Percentiles rank a stretch among this genome's conserved stretches.
Conservation (phyloP, 257 asterid species). For the Cynanchum wilfordii region DNA sequence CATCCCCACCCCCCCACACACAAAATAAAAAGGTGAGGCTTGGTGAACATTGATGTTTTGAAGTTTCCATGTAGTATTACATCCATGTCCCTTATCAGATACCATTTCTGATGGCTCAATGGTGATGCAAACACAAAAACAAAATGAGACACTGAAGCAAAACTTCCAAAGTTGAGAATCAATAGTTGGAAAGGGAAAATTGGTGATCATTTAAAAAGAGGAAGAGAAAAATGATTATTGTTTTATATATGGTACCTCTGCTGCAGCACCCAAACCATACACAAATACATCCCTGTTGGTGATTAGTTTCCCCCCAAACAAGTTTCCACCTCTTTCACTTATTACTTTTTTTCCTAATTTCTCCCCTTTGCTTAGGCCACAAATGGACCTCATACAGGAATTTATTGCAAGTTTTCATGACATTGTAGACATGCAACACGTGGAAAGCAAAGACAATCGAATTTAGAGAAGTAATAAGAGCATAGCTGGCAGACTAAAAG, state of each 20-base stretch:
- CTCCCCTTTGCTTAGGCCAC: not conserved
- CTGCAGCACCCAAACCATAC: not conserved
- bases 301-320: not conserved
- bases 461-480: slow-evolving; percentile 16
- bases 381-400: not conserved
- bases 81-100: not conserved
- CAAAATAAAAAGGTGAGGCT: not conserved
- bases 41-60: not conserved
- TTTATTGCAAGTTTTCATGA: not conserved
- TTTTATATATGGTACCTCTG: not conserved
- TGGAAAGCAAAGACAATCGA: not conserved
- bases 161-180: not conserved
- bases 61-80: not conserved
- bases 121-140: not conserved
- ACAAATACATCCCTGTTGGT: not conserved
- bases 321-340: not conserved
- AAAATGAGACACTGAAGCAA: not conserved
- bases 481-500: slow-evolving; percentile 54
- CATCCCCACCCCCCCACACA: not conserved
- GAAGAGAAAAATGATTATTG: not conserved
- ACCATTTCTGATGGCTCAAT: not conserved
- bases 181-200: not conserved
- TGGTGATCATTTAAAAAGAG: not conserved
- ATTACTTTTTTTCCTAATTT: not conserved
- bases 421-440: not conserved